Evolutionary conservation across 2,329 filamentous ascomycete species (phyloP).

Genomic region (Penicillium crustosum): DNA sequence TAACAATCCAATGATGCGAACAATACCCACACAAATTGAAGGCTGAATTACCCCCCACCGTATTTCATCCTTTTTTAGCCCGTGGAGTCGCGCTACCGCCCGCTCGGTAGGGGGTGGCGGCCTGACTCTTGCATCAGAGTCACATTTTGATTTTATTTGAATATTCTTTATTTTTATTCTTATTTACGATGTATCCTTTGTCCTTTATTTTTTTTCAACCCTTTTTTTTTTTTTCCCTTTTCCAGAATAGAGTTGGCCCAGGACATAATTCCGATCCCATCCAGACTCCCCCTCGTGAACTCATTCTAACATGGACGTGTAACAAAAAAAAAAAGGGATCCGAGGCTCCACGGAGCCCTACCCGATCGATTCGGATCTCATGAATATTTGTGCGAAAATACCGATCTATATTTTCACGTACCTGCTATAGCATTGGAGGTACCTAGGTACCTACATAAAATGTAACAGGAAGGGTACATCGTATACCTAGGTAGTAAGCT

Average conservation of each 20-base stretch:
- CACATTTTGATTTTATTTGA: slow-evolving; percentile 10
- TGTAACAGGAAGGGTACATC: background rate
- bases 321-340: background rate
- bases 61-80: slow-evolving; percentile 11
- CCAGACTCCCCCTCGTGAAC: background rate
- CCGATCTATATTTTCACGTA: background rate
- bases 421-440: background rate
- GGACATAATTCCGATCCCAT: background rate
- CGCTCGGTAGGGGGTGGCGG: slow-evolving; percentile 37
- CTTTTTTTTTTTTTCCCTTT: background rate
- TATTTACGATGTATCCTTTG: background rate
- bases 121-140: slow-evolving; percentile 14
- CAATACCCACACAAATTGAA: slow-evolving; percentile 6
- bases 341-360: background rate
- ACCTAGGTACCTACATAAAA: background rate
- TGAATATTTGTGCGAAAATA: background rate
- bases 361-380: background rate
- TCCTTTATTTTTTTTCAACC: background rate
- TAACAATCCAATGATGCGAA: background rate
- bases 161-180: slow-evolving; percentile 9
- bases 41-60: slow-evolving; percentile 13
- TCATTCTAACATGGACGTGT: background rate
- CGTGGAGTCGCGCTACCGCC: slow-evolving; percentile 26
- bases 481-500: background rate
- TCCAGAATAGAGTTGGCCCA: slow-evolving; percentile 6